Base-by-base conservation (phyloP, 23 red algal genomes). In the Gracilariopsis chorda region DNA sequence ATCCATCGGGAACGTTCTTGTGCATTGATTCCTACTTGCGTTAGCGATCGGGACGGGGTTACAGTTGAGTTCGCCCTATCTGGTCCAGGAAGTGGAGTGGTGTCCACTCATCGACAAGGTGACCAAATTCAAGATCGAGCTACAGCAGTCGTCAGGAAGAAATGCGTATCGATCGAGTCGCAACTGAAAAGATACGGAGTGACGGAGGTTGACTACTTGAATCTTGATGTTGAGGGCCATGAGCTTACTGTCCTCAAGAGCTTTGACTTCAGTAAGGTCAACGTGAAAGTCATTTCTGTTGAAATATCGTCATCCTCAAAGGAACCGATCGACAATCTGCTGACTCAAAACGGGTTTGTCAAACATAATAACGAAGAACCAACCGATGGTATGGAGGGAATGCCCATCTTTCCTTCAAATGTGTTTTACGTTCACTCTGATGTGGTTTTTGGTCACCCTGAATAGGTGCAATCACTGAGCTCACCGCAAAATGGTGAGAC, bases 11-110 rank as follows among this genome's bases (percentile, higher is more conserved):
- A 52, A 48, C 58, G 90, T 1, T 52, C 74, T 27, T 93, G 90
- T 32, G 90, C 79, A 10, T 70, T 93, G 65, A 63, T 93, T 48
- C 77, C 90, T n/a, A 93, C 60, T 20, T 93, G 90, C 52, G 90
- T 93, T 1, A 93, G 90, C 35, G 78, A 77, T 63, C 46, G 48
- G 24, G 78, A 84, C 44, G 88, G 88, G 25, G 57, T 63, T 2
- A 52, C 60, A 34, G 90, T 93, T 3, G 81, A 93, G 71, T 93
- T 93, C 35, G 81, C 79, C 4, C 30, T 84, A 27, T 57, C 46
- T 48, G 39, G 56, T 14, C 73, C 73, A 28, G 45, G 78, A 29
- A 79, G 78, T 51, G 90, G 90, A 8, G 69, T 93, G 3, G 43
- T 78, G 9, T 77, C 58, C 9, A 93, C 90, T 8, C 78, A 93